Evolutionary conservation across 2,329 filamentous ascomycete species (phyloP).

Genomic region (Monilinia vaccinii-corymbosi): DNA sequence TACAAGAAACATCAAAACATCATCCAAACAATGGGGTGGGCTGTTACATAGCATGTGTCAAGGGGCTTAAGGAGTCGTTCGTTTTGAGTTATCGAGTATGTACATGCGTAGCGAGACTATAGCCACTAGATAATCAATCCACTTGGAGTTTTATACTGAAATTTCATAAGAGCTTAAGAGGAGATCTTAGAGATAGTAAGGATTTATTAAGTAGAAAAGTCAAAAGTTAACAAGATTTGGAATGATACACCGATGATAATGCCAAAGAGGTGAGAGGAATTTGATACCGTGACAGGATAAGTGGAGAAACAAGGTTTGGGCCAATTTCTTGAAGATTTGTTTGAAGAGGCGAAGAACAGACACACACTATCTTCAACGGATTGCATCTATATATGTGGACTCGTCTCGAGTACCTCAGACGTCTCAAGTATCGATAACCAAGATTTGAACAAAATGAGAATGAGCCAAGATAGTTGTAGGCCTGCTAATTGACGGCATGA

Average conservation of each 20-base stretch:
- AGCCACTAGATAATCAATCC: background rate
- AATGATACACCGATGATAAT: background rate
- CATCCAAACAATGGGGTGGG: background rate
- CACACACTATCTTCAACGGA: background rate
- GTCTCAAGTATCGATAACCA: constrained; percentile 1
- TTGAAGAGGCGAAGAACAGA: background rate
- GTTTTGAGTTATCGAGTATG: constrained; percentile 5
- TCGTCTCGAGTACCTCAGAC: constrained; percentile 4
- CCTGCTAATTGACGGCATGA: background rate
- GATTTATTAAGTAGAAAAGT: background rate
- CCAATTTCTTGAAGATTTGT: background rate
- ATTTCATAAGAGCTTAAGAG: background rate
- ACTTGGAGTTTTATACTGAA: background rate
- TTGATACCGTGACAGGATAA: constrained; percentile 4
- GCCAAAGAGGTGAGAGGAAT: background rate
- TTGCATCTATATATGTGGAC: background rate
- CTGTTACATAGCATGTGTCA: constrained; percentile 9
- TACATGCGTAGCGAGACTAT: background rate
- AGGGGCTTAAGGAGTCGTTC: constrained; percentile 5
- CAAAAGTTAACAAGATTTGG: background rate
- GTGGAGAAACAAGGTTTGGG: constrained; percentile 1
- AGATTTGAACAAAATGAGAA: background rate
- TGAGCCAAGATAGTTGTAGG: background rate
- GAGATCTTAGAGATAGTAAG: background rate
- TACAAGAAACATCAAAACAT: background rate